phyloP scores from a whole-genome alignment of 345 rosid genomes.

The Cardamine chenopodiifolia region DNA sequence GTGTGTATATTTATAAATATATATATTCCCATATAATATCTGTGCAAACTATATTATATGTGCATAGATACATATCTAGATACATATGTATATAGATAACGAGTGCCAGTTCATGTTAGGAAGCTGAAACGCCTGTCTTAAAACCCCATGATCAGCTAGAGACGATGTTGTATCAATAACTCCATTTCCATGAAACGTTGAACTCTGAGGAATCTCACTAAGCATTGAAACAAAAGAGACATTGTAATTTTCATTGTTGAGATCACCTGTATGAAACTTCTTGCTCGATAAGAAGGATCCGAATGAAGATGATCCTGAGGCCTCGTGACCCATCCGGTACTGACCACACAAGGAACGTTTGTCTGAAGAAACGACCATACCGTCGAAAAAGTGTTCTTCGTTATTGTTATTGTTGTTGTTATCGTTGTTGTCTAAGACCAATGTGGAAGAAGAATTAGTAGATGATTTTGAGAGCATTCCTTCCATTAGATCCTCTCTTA shows the following conservation, averaged over 20 bases:
- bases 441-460: constrained; percentile 45
- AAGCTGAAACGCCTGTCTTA: constrained; percentile 63
- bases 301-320: constrained; percentile 35
- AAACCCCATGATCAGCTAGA: constrained; percentile 56
- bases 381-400: constrained; percentile 55
- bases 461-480: constrained; percentile 50
- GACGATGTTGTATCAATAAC: constrained; percentile 41
- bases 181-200: constrained; percentile 53
- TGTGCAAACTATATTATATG: constrained; percentile 26
- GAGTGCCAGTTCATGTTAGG: constrained; percentile 57
- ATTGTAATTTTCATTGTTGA: constrained; percentile 47
- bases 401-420: constrained; percentile 47
- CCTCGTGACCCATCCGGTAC: constrained; percentile 48
- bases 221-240: constrained; percentile 66
- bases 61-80: constrained; percentile 8
- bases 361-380: constrained; percentile 49
- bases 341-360: constrained; percentile 43
- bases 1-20: constrained; percentile 7
- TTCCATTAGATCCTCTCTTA: constrained; percentile 49
- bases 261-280: constrained; percentile 57
- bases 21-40: constrained; percentile 8
- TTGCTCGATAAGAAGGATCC: constrained; percentile 47
- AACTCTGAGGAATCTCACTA: constrained; percentile 57
- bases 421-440: constrained; percentile 52
- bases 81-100: constrained; percentile 29